Conservation (phyloP, 441 rosid species). For the Adansonia grandidieri region DNA sequence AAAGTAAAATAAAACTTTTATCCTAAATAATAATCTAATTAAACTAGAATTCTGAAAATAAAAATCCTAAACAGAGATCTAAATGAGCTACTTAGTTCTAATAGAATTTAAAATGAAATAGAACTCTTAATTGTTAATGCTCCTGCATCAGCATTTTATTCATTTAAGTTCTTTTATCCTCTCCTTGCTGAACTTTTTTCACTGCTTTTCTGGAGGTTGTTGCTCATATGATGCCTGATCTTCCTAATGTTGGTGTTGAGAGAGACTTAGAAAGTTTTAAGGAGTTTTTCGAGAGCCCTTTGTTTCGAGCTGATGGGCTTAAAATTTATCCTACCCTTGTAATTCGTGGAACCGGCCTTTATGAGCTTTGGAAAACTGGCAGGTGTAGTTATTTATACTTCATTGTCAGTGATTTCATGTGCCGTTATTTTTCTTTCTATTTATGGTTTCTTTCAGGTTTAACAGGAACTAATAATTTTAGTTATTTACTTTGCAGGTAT, state of each 20-base stretch:
- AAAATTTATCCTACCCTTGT: constrained; percentile 99
- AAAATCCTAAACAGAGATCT: no score
- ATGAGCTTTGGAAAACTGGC: constrained; percentile 99
- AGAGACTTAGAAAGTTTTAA: constrained; percentile 95
- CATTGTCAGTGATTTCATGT: background rate
- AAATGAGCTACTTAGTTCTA: no score
- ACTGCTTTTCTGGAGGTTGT: constrained; percentile 67
- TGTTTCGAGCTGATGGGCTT: constrained; percentile 95
- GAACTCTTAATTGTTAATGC: no score
- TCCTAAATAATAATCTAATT: no score
- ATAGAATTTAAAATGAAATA: no score
- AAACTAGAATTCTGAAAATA: no score
- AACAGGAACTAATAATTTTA: constrained; percentile 24
- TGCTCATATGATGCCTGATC: constrained; percentile 99
- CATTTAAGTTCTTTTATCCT: constrained; percentile 23
- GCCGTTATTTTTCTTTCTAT: background rate
- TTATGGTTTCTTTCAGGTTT: constrained; percentile 9
- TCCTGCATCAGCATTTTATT: background rate
- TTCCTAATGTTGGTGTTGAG: constrained; percentile 98
- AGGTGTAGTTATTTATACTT: constrained; percentile 47
- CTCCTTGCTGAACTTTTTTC: constrained; percentile 22
- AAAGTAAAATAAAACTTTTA: no score
- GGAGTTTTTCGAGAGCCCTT: constrained; percentile 97
- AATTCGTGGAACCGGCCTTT: constrained; percentile 97
- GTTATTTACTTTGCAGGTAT: constrained; percentile 52